These are phyloP conservation scores for Saccharomycopsis amapae DNA, from an alignment of 805 yeast genomes.

Conservation along the genomic window DNA sequence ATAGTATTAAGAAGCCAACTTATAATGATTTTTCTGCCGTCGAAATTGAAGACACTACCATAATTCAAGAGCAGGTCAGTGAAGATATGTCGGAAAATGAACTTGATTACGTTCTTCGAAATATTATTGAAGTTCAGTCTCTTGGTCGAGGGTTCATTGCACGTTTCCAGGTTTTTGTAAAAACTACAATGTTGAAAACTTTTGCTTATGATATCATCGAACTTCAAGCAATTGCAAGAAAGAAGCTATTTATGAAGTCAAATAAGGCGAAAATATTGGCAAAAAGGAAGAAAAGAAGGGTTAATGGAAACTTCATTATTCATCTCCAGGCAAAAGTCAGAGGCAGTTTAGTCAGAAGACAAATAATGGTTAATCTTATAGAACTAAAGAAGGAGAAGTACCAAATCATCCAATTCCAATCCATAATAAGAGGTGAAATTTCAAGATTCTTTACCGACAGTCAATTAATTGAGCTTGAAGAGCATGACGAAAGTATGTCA, in stretches of 20 bases:
- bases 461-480: slow-evolving; percentile 7
- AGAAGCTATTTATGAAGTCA: slow-evolving; percentile 24
- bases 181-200: slow-evolving; percentile 53
- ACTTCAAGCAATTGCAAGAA: slow-evolving; percentile 48
- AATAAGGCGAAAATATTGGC: neutral
- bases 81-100: slow-evolving; percentile 11
- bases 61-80: slow-evolving; percentile 18
- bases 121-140: slow-evolving; percentile 55
- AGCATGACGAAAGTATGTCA: neutral
- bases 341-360: slow-evolving; percentile 34
- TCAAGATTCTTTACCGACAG: slow-evolving; percentile 21
- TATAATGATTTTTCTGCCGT: slow-evolving; percentile 16
- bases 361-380: slow-evolving; percentile 5
- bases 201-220: slow-evolving; percentile 43
- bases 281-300: slow-evolving; percentile 1
- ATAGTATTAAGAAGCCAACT: slow-evolving; percentile 15
- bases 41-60: slow-evolving; percentile 20
- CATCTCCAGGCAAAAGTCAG: slow-evolving; percentile 29
- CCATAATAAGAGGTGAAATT: slow-evolving; percentile 30
- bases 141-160: slow-evolving; percentile 60
- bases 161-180: slow-evolving; percentile 58
- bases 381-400: slow-evolving; percentile 3
- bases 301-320: slow-evolving; percentile 5
- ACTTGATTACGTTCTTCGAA: slow-evolving; percentile 25
- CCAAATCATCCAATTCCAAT: slow-evolving; percentile 28